Conservation (phyloP, 495 filamentous ascomycete species). For the Glarea lozoyensis region DNA sequence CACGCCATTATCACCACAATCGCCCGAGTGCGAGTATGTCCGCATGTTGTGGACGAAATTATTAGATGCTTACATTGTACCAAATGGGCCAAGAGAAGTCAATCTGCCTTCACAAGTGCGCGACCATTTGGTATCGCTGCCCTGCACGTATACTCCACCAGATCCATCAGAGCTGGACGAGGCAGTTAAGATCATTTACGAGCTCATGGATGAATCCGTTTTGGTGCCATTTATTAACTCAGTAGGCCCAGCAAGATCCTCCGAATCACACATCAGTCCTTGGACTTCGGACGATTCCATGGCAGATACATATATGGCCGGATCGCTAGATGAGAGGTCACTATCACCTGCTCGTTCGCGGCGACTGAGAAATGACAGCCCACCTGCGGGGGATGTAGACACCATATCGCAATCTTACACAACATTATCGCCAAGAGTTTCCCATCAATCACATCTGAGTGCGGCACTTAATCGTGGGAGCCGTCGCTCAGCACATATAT, state of each 20-base stretch:
- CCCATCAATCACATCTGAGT: conserved; percentile 19
- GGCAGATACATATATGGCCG: conserved; percentile 22
- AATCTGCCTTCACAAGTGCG: conserved; percentile 85
- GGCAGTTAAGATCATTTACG: conserved; percentile 87
- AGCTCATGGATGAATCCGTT: conserved; percentile 95
- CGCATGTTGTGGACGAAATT: conserved; percentile 62
- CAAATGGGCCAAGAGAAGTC: conserved; percentile 79
- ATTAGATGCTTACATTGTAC: conserved; percentile 66
- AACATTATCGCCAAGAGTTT: conserved; percentile 11
- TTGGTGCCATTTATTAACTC: conserved; percentile 73
- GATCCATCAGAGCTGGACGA: conserved; percentile 68
- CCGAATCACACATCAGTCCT: conserved; percentile 21
- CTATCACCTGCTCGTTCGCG: conserved; percentile 14
- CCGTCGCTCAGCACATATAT: conserved; percentile 12
- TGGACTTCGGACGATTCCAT: conserved; percentile 29
- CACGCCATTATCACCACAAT: conserved; percentile 34
- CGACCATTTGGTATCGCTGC: conserved; percentile 62
- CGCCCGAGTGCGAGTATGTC: conserved; percentile 58
- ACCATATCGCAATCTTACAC: conserved; percentile 23
- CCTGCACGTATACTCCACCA: conserved; percentile 56
- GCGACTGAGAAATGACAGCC: conserved; percentile 17
- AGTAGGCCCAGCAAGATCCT: conserved; percentile 29
- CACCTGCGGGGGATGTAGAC: conserved; percentile 18
- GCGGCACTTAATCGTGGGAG: conserved; percentile 15
- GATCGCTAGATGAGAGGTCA: conserved; percentile 27